phyloP scores from a whole-genome alignment of 495 filamentous ascomycete genomes.

The Letharia lupina region DNA sequence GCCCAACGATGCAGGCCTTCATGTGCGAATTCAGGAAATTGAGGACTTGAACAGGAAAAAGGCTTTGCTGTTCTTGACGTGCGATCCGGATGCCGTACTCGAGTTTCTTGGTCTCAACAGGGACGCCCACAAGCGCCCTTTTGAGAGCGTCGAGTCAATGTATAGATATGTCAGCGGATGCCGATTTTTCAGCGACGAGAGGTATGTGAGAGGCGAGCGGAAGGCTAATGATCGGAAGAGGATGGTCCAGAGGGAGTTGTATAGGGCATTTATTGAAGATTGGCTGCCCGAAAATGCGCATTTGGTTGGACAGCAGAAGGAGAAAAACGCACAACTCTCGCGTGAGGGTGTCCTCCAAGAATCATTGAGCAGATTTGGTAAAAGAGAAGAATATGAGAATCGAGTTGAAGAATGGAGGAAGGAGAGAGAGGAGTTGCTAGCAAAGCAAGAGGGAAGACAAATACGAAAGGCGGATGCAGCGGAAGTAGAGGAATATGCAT shows the following conservation, averaged over 20 bases:
- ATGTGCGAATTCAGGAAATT: slow-evolving; percentile 53
- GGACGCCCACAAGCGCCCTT: slow-evolving; percentile 36
- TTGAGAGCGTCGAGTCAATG: slow-evolving; percentile 43
- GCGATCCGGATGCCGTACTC: slow-evolving; percentile 43
- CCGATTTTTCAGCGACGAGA: slow-evolving; percentile 38
- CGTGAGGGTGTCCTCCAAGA: slow-evolving; percentile 15
- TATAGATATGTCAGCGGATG: slow-evolving; percentile 47
- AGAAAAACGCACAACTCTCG: not conserved
- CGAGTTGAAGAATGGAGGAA: slow-evolving; percentile 16
- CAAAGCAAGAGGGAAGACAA: slow-evolving; percentile 13
- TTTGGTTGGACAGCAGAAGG: not conserved
- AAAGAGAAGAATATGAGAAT: slow-evolving; percentile 13
- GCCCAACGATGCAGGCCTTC: slow-evolving; percentile 49
- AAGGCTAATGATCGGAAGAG: slow-evolving; percentile 28
- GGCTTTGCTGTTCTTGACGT: slow-evolving; percentile 48
- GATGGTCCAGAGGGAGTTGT: slow-evolving; percentile 23
- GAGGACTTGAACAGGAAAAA: slow-evolving; percentile 47
- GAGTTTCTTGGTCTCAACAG: slow-evolving; percentile 50
- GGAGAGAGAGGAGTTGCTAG: slow-evolving; percentile 17
- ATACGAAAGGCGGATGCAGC: slow-evolving; percentile 12
- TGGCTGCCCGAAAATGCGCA: slow-evolving; percentile 17
- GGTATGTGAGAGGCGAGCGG: slow-evolving; percentile 17
- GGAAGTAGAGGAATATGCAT: slow-evolving; percentile 17
- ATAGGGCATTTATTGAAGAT: slow-evolving; percentile 22
- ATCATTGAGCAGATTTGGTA: slow-evolving; percentile 17